phyloP scores from a whole-genome alignment of 1,284 basidiomycete species.

The Neolentinus lepideus region DNA sequence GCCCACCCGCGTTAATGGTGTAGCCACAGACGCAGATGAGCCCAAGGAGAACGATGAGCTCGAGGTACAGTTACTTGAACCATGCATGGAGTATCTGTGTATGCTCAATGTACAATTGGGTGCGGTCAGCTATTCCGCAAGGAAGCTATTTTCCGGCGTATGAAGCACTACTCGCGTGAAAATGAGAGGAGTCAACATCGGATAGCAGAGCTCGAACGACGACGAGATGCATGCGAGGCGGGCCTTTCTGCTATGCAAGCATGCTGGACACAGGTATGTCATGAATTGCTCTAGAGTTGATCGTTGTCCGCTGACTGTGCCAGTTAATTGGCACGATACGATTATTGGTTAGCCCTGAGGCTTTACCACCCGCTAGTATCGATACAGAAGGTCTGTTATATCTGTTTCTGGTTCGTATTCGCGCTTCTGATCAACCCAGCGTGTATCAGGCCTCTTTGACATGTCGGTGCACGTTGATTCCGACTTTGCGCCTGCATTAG shows the following conservation, averaged over 20 bases:
- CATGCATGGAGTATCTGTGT: not conserved
- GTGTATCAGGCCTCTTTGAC: slow-evolving; percentile 34
- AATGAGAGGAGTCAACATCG: slow-evolving; percentile 62
- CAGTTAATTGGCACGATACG: slow-evolving; percentile 68
- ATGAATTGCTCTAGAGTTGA: slow-evolving; percentile 3
- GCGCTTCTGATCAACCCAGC: slow-evolving; percentile 7
- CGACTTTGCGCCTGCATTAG: slow-evolving; percentile 38
- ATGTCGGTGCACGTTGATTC: slow-evolving; percentile 44
- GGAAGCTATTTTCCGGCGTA: slow-evolving; percentile 87
- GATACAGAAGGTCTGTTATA: slow-evolving; percentile 34
- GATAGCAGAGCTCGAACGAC: slow-evolving; percentile 68
- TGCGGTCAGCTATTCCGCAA: slow-evolving; percentile 66
- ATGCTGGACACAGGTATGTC: slow-evolving; percentile 83
- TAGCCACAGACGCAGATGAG: slow-evolving; percentile 38
- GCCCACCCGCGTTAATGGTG: slow-evolving; percentile 53
- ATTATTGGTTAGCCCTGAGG: slow-evolving; percentile 49
- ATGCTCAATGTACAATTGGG: not conserved
- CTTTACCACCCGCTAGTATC: slow-evolving; percentile 35
- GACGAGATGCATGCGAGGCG: slow-evolving; percentile 70
- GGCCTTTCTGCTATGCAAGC: slow-evolving; percentile 77
- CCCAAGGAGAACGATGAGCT: slow-evolving; percentile 57
- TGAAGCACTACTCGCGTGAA: slow-evolving; percentile 86
- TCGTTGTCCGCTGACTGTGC: slow-evolving; percentile 8
- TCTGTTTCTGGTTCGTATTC: not conserved
- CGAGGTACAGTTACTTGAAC: slow-evolving; percentile 41